Conservation (phyloP, 2,329 filamentous ascomycete species). For the Aspergillus sp. region DNA sequence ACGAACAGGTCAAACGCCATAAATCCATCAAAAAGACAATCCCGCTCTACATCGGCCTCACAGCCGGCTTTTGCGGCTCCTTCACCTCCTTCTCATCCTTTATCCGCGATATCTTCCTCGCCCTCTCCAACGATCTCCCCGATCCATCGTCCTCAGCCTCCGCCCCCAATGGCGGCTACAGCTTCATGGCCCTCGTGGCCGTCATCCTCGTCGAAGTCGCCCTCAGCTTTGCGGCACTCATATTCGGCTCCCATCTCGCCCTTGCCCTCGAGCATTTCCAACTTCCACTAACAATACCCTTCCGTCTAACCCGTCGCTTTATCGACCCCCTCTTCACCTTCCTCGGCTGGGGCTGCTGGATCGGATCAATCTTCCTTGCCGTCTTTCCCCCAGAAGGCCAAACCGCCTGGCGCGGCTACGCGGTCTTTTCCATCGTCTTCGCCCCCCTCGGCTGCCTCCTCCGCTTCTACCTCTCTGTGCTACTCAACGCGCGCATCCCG, state of each 20-base stretch:
- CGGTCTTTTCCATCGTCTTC: constrained; percentile 75
- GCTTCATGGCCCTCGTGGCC: constrained; percentile 76
- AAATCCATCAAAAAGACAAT: constrained; percentile 75
- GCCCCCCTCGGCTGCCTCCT: constrained; percentile 75
- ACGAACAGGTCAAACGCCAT: constrained; percentile 50
- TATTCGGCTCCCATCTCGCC: constrained; percentile 74
- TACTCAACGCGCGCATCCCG: constrained; percentile 66
- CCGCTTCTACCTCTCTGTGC: constrained; percentile 70
- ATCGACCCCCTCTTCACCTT: constrained; percentile 65
- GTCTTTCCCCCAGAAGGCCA: constrained; percentile 64
- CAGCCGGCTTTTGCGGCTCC: constrained; percentile 84
- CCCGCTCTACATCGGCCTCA: constrained; percentile 81
- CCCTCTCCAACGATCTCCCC: constrained; percentile 71
- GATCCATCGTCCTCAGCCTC: constrained; percentile 49
- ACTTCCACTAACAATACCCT: constrained; percentile 61
- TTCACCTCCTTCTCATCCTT: constrained; percentile 90
- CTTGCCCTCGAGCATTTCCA: constrained; percentile 56
- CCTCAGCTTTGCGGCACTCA: constrained; percentile 68
- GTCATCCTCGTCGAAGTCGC: constrained; percentile 71
- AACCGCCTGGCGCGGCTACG: constrained; percentile 72
- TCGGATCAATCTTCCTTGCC: constrained; percentile 70
- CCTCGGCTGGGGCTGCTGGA: constrained; percentile 73
- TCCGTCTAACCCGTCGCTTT: constrained; percentile 55
- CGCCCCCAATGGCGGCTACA: constrained; percentile 70
- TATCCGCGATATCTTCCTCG: constrained; percentile 75